Evolutionary conservation across 495 filamentous ascomycete genomes (phyloP), one percentile per base, ranked within the genome.

Genomic region (Terfezia boudieri): DNA sequence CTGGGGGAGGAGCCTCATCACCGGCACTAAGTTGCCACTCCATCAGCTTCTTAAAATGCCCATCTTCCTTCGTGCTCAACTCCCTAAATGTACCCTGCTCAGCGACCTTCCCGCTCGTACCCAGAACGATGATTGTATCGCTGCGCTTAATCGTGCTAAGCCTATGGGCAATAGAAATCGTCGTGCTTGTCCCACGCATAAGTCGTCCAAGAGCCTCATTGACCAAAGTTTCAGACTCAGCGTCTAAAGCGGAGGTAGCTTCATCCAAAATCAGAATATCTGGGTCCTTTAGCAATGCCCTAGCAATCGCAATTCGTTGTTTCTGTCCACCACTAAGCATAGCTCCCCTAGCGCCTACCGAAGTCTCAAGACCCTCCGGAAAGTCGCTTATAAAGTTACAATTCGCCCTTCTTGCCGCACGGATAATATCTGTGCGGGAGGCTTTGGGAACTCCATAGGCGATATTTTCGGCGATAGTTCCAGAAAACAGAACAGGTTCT

Each of bases 211-310:
- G 74, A 2, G 90, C 90, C 58, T 81, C 74, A 63, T 99, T 96
- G 54, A 99, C 90, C 1, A 94, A 74, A 1, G 90, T 95, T 68
- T 99, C 90, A 2, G 82, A 88, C 66, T 99, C 92, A n/a, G 90
- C 92, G 64, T 98, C 90, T 11, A 98, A 77, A 4, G 90, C 90
- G 41, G 82, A 86, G 7, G 85, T 92, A 14, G 85, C 86, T 74
- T 98, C 90, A 65, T 98, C 90, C 2, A 98, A 76, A 57, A 98
- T 89, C 54, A 98, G 66, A 62, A 98, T 95, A 66, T 98, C 92
- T 0, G 90, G 90, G 52, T 94, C 78, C 69, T 96, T 96, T 61
- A 98, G 81, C 20, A 98, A 73, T 9, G 90, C 90, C 51, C 90
- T 76, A 0, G 90, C 90, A 67, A 98, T 96, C 23, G 90, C 92